phyloP scores from a whole-genome alignment of 2,329 filamentous ascomycete genomes.

The Sclerotinia nivalis region DNA sequence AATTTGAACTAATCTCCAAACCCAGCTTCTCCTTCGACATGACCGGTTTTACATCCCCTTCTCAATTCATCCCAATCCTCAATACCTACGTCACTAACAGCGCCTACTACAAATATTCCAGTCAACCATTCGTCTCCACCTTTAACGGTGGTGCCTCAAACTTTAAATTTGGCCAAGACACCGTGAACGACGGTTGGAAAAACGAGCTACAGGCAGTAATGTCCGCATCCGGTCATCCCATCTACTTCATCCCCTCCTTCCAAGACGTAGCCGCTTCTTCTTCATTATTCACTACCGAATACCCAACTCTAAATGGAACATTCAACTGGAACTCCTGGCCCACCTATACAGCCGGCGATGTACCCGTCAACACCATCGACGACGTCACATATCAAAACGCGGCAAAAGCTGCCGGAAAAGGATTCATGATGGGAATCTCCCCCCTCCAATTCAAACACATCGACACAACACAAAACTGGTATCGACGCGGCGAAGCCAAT shows the following conservation, averaged over 20 bases:
- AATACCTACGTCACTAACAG: constrained; percentile 22
- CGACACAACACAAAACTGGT: constrained; percentile 39
- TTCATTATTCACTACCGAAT: constrained; percentile 24
- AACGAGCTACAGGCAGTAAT: constrained; percentile 33
- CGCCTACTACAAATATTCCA: constrained; percentile 28
- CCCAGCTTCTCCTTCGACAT: constrained; percentile 31
- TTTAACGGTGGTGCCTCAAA: constrained; percentile 29
- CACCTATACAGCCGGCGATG: constrained; percentile 22
- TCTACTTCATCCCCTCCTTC: constrained; percentile 28
- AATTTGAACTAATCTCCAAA: background rate
- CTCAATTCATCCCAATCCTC: constrained; percentile 25
- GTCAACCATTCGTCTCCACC: constrained; percentile 28
- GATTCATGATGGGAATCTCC: constrained; percentile 46
- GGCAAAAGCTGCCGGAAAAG: constrained; percentile 40
- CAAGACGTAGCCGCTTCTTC: constrained; percentile 25
- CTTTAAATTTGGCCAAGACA: constrained; percentile 32
- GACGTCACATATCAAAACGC: constrained; percentile 40
- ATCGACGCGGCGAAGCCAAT: constrained; percentile 43
- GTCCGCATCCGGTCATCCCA: constrained; percentile 32
- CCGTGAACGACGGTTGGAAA: constrained; percentile 37
- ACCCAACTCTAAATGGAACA: constrained; percentile 25
- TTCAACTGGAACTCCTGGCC: constrained; percentile 32
- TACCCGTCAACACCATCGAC: constrained; percentile 27
- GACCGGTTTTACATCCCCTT: constrained; percentile 26
- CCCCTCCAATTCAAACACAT: constrained; percentile 46